Conservation (phyloP, 2,329 filamentous ascomycete genomes). For the Pseudocercospora musae region DNA sequence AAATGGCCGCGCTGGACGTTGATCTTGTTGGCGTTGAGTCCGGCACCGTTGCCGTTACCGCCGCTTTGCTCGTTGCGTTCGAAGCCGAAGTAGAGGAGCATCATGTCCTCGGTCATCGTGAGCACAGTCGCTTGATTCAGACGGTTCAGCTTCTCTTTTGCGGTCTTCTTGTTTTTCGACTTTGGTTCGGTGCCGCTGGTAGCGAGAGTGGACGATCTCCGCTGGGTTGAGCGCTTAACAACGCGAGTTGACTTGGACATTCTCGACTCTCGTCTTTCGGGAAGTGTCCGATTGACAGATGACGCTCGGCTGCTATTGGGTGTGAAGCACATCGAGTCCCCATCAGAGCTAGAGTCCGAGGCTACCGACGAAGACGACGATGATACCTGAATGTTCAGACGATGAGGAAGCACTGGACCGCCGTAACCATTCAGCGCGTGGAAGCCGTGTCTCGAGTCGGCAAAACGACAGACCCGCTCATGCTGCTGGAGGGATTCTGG, state of each 20-base stretch:
- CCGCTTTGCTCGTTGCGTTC: slow-evolving; percentile 17
- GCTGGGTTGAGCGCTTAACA: neutral
- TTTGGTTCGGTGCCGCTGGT: neutral
- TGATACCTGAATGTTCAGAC: slow-evolving; percentile 3
- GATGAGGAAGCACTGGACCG: slow-evolving; percentile 1
- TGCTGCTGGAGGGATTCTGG: neutral
- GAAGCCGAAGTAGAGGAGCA: slow-evolving; percentile 13
- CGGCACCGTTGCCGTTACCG: slow-evolving; percentile 24
- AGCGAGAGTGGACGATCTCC: neutral
- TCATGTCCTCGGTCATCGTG: slow-evolving; percentile 14
- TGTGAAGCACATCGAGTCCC: slow-evolving; percentile 11
- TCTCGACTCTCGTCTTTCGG: slow-evolving; percentile 5
- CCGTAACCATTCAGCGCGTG: neutral
- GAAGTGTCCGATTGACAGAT: slow-evolving; percentile 1
- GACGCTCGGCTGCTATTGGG: slow-evolving; percentile 14
- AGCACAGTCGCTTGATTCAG: slow-evolving; percentile 13
- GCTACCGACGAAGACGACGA: slow-evolving; percentile 9
- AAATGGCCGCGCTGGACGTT: slow-evolving; percentile 11
- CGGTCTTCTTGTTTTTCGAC: slow-evolving; percentile 19
- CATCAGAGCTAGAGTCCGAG: slow-evolving; percentile 11
- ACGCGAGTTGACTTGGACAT: slow-evolving; percentile 3
- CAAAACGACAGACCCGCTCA: neutral
- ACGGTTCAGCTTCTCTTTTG: slow-evolving; percentile 21
- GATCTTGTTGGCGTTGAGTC: slow-evolving; percentile 17
- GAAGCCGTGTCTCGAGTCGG: neutral